A percentile compares a stretch with the other conserved stretches of the same genome.
Evolutionary conservation across 257 asterid genomes (phyloP).

Genomic region (Lavandula angustifolia): DNA sequence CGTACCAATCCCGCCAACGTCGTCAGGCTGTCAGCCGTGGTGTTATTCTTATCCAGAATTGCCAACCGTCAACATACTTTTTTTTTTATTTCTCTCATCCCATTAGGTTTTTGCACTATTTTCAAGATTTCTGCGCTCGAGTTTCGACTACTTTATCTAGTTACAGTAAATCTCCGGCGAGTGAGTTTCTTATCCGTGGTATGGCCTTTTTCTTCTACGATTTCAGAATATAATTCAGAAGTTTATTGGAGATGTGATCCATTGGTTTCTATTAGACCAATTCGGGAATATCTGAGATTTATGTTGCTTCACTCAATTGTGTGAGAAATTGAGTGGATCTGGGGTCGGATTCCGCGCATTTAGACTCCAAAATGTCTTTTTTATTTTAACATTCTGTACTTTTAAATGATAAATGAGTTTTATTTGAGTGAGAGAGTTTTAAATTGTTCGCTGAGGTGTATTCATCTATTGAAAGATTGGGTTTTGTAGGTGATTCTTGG

Average conservation of each 20-base stretch:
- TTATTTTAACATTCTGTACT: constrained; percentile 7
- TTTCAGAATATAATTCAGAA: neutral
- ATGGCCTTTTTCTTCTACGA: neutral
- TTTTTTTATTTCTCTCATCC: neutral
- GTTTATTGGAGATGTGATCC: neutral
- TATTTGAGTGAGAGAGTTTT: neutral
- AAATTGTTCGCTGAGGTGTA: constrained; percentile 11
- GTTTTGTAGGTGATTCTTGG: neutral
- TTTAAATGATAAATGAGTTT: neutral
- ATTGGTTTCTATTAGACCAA: constrained; percentile 32
- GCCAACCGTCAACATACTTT: neutral
- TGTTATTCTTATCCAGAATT: constrained; percentile 21
- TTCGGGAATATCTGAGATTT: neutral
- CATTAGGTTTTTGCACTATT: neutral
- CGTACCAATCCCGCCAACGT: constrained; percentile 29
- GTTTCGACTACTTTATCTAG: constrained; percentile 16
- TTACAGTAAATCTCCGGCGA: neutral
- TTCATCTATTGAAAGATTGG: neutral
- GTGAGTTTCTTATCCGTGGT: neutral
- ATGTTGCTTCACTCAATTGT: neutral
- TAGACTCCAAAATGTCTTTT: neutral
- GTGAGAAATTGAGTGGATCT: constrained; percentile 23
- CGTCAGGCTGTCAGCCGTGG: constrained; percentile 34
- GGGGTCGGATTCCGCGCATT: constrained; percentile 10
- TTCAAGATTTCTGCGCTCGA: neutral